Evolutionary conservation across 2,329 filamentous ascomycete species (phyloP), one percentile per base, ranked within the genome.

Genomic region (Penicillium concentricum): DNA sequence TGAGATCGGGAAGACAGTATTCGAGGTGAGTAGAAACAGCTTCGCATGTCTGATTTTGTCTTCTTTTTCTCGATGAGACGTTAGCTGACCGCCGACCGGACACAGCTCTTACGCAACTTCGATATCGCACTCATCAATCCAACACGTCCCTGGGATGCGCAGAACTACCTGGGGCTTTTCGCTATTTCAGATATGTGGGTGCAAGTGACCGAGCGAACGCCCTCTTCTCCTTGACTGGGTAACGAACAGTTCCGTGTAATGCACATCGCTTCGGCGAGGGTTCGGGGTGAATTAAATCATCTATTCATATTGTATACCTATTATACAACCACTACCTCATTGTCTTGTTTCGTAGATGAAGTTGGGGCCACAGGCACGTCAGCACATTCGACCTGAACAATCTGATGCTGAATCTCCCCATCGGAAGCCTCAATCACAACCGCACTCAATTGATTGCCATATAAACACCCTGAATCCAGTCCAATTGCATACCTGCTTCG

Each of bases 381-480:
- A 28, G 41, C 48, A 49, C 56, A 65, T 41, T 64, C 60, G 15
- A 64, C 58, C 42, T 62, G 60, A 52, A 62, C n/a, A 45, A 65
- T 35, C 12, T 39, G 38, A 48, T 63, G 58, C 20, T 34, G 18
- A 43, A 64, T 39, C 30, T 18, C 5, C 4, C 34, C 28, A 7
- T 55, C 42, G 15, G 26, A 20, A 39, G 16, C 28, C 24, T 12
- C 34, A 54, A 67, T 60, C 5, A 67, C 60, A 51, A 65, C 15
- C 5, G 63, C 63, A 30, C 60, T 67, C 8, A 67, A 35, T 32
- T 57, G 43, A 42, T 65, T 20, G 6, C 64, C 64, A 24, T 67
- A 67, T 39, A 66, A 43, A 49, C 64, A 67, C 5, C 42, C 64
- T 4, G 63, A 62, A 24, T 67, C 63, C 34, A 66, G 46, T 15